Conservation (phyloP, 169 alveolate genomes). For the Eimeria necatrix region DNA sequence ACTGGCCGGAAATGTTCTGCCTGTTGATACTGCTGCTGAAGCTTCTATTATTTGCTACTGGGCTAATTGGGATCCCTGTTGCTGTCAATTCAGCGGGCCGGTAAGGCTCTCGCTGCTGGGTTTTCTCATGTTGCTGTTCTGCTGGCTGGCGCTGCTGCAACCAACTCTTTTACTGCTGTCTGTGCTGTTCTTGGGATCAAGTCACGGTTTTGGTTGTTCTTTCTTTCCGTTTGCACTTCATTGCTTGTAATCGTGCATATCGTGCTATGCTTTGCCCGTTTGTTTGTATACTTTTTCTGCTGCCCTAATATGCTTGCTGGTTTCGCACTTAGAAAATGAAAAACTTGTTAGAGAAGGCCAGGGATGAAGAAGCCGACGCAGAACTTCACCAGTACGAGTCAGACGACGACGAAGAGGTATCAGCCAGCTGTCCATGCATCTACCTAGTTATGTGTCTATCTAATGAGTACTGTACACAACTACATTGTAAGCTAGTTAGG, state of each 20-base stretch:
- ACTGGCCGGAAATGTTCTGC: not conserved
- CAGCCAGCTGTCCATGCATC: not conserved
- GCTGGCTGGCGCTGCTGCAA: not conserved
- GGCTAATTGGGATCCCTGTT: not conserved
- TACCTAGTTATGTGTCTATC: not conserved
- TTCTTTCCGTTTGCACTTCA: not conserved
- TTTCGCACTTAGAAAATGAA: conserved; percentile 75
- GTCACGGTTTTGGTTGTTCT: not conserved
- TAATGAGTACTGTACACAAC: not conserved
- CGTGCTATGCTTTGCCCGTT: not conserved
- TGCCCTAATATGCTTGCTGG: not conserved
- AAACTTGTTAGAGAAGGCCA: conserved; percentile 68
- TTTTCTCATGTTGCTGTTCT: not conserved
- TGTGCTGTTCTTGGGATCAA: too few species aligned
- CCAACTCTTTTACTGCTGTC: too few species aligned
- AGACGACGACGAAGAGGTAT: conserved; percentile 78
- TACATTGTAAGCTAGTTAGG: not conserved
- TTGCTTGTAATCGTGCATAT: not conserved
- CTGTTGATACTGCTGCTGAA: not conserved
- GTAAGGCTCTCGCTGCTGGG: too few species aligned
- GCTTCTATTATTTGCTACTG: not conserved
- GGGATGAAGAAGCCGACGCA: conserved; percentile 80
- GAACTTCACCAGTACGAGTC: conserved; percentile 77
- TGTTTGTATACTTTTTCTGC: not conserved
- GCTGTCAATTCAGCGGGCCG: not conserved